Conservation (phyloP, 345 rosid species). For the Eucalyptus sideroxylon region DNA sequence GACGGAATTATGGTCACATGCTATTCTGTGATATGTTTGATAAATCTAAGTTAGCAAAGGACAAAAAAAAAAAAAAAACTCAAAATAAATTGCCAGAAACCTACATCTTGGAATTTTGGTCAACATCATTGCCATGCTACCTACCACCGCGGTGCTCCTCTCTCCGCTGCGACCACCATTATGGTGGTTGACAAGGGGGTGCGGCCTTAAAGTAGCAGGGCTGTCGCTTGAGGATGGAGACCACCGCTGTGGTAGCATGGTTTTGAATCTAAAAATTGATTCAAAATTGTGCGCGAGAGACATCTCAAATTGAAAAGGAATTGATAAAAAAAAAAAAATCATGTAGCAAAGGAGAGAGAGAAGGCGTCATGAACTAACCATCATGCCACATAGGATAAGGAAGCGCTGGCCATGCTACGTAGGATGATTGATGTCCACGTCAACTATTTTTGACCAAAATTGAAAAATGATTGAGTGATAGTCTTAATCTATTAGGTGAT, state of each 20-base stretch:
- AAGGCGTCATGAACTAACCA: background rate
- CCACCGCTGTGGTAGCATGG: background rate
- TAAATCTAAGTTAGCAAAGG: background rate
- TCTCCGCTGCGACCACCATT: background rate
- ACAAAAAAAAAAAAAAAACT: background rate
- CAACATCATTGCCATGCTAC: background rate
- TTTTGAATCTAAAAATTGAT: background rate
- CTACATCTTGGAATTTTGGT: background rate
- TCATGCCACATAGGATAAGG: background rate
- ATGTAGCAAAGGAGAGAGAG: background rate
- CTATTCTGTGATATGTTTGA: background rate
- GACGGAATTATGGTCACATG: background rate
- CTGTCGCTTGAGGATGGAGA: background rate
- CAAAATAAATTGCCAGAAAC: background rate
- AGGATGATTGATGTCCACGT: background rate
- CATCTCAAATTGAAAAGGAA: background rate
- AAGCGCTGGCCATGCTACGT: rapidly evolving
- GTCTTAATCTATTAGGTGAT: too few species aligned
- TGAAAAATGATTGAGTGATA: too few species aligned
- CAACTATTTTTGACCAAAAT: too few species aligned
- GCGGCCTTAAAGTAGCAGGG: background rate
- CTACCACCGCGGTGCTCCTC: background rate
- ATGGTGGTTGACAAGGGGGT: background rate
- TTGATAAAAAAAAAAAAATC: background rate
- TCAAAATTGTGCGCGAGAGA: background rate